These are phyloP conservation scores for Lophium mytilinum DNA, from an alignment of 495 filamentous ascomycete species.

Conservation along the genomic window DNA sequence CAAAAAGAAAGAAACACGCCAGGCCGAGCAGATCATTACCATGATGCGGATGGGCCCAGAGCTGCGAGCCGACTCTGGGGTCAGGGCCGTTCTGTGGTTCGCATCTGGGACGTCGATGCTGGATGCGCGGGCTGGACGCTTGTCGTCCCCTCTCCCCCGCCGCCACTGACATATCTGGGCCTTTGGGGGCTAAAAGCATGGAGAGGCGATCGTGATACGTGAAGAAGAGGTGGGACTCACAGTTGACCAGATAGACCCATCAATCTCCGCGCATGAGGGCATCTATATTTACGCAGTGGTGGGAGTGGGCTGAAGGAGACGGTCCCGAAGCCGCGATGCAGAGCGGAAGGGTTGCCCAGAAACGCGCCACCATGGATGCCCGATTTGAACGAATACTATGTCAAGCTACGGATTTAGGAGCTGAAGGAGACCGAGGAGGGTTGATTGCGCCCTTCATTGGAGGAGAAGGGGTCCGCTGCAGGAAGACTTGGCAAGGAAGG, in stretches of 20 bases:
- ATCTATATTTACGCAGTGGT: not conserved
- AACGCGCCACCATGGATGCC: not conserved
- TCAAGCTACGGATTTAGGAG: not conserved
- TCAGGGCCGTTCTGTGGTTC: not conserved
- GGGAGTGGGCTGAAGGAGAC: not conserved
- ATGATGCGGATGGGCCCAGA: not conserved
- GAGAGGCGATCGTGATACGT: not conserved
- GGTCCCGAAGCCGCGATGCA: too few species aligned
- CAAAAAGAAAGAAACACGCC: conserved; percentile 11
- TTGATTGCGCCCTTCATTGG: not conserved
- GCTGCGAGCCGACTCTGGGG: not conserved
- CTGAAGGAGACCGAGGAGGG: not conserved
- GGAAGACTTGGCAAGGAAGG: not conserved
- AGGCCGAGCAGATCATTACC: conserved; percentile 15
- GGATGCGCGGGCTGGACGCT: not conserved
- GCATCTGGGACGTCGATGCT: not conserved
- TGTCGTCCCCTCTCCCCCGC: not conserved
- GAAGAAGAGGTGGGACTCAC: not conserved
- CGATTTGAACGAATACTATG: not conserved
- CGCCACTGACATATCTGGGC: not conserved
- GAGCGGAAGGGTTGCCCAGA: too few species aligned
- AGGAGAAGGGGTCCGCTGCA: too few species aligned
- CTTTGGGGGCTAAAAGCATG: not conserved
- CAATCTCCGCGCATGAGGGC: not conserved
- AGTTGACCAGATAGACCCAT: not conserved